Conservation (phyloP, 2,329 filamentous ascomycete genomes). For the Orbilia brochopaga region DNA sequence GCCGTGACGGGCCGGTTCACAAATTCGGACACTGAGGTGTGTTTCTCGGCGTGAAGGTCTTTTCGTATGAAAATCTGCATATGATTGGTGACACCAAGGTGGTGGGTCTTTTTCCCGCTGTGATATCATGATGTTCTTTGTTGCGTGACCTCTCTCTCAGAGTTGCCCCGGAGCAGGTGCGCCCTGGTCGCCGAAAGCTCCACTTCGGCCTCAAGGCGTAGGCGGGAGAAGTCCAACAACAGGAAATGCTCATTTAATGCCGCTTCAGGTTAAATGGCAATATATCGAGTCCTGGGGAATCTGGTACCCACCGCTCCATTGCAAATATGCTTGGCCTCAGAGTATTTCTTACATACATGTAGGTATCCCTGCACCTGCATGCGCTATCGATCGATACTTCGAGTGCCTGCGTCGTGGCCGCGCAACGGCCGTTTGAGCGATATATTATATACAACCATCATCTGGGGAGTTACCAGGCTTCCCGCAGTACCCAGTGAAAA, state of each 20-base stretch:
- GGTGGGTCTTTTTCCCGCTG: neutral
- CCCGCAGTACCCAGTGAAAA: neutral
- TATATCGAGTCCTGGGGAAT: neutral
- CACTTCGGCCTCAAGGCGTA: neutral
- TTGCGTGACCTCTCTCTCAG: no score
- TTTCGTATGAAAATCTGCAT: neutral
- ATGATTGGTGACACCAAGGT: neutral
- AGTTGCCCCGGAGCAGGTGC: neutral
- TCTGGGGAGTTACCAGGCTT: no score
- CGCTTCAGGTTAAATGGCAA: neutral
- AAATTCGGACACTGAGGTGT: neutral
- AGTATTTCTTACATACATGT: neutral
- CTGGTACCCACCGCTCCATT: neutral
- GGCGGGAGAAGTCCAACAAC: neutral
- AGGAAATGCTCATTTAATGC: neutral
- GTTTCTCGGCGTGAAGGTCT: neutral
- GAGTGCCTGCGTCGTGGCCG: neutral
- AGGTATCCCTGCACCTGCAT: neutral
- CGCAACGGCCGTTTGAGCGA: conserved; percentile 2
- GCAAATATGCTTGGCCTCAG: neutral
- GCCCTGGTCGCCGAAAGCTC: neutral
- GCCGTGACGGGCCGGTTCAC: conserved; percentile 9
- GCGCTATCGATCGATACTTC: neutral
- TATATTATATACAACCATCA: neutral
- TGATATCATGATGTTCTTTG: neutral